Evolutionary conservation across 441 rosid species (phyloP).

Genomic region (Theobroma grandiflorum): DNA sequence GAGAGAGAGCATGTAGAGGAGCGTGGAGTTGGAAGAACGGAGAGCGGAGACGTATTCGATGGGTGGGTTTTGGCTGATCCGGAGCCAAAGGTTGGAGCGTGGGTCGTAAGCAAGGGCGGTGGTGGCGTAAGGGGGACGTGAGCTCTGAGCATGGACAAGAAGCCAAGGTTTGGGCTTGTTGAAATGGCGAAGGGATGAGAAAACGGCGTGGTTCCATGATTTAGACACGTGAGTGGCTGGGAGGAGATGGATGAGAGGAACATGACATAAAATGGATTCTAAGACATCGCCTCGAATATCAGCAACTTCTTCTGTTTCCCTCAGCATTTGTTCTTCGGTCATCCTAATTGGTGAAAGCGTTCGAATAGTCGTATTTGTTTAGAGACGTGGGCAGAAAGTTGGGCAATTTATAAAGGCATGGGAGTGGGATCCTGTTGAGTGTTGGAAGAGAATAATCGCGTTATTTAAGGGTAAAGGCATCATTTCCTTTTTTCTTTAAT

Average conservation of each 20-base stretch:
- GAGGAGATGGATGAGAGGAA: conserved; percentile 68
- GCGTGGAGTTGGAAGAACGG: conserved; percentile 65
- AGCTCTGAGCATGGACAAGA: conserved; percentile 56
- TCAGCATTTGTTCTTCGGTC: neutral
- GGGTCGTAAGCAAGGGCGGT: conserved; percentile 73
- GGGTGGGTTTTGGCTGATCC: conserved; percentile 33
- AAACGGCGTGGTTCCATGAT: conserved; percentile 71
- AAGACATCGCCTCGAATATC: conserved; percentile 61
- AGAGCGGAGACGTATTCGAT: conserved; percentile 34
- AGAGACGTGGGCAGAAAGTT: neutral
- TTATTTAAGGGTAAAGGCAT: too few species aligned
- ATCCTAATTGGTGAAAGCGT: neutral
- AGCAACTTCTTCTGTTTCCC: conserved; percentile 27
- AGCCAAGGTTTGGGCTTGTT: conserved; percentile 71
- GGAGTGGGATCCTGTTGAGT: too few species aligned
- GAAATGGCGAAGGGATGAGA: conserved; percentile 60
- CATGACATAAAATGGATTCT: conserved; percentile 48
- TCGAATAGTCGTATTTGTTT: neutral
- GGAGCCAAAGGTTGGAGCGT: conserved; percentile 59
- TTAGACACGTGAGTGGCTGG: conserved; percentile 65
- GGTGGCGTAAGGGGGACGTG: conserved; percentile 41
- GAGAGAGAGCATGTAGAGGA: conserved; percentile 68
- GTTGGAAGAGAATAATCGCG: too few species aligned
- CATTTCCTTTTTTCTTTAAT: too few species aligned
- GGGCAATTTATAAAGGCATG: neutral